Percentiles rank a stretch among this genome's conserved stretches.
Evolutionary conservation across 257 asterid species (phyloP).

Genomic region (Paulownia fortunei): DNA sequence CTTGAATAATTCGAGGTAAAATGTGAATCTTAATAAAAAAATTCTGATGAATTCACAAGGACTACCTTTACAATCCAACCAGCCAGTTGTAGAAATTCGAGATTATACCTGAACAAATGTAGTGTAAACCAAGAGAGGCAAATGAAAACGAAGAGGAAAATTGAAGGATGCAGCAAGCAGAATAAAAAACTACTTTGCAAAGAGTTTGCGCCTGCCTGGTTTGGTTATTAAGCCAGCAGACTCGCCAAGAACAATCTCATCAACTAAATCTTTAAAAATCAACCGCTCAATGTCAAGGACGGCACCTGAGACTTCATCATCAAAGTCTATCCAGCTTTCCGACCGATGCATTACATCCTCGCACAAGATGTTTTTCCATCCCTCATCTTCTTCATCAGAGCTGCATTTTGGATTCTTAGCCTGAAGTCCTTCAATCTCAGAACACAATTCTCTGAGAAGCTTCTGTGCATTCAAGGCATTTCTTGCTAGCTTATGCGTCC

Average conservation of each 20-base stretch:
- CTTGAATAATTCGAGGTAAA: constrained; percentile 14
- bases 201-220: constrained; percentile 53
- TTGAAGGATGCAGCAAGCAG: neutral
- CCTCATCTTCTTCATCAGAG: constrained; percentile 58
- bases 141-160: constrained; percentile 4
- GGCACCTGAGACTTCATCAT: constrained; percentile 64
- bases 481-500: constrained; percentile 44
- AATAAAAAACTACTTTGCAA: constrained; percentile 44
- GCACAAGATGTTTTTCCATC: constrained; percentile 60
- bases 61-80: constrained; percentile 30
- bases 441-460: constrained; percentile 79
- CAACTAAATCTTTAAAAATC: constrained; percentile 83
- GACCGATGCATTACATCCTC: constrained; percentile 62
- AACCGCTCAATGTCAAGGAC: constrained; percentile 81
- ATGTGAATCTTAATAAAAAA: neutral
- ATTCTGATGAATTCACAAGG: constrained; percentile 16
- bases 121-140: constrained; percentile 9
- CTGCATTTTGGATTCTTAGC: constrained; percentile 46
- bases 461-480: constrained; percentile 63
- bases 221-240: constrained; percentile 54
- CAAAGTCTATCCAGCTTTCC: constrained; percentile 60
- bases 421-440: constrained; percentile 69
- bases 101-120: constrained; percentile 11
- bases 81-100: neutral
- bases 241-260: constrained; percentile 80